Conservation (phyloP, 306 rosid genomes). For the Vigna trinervia region DNA sequence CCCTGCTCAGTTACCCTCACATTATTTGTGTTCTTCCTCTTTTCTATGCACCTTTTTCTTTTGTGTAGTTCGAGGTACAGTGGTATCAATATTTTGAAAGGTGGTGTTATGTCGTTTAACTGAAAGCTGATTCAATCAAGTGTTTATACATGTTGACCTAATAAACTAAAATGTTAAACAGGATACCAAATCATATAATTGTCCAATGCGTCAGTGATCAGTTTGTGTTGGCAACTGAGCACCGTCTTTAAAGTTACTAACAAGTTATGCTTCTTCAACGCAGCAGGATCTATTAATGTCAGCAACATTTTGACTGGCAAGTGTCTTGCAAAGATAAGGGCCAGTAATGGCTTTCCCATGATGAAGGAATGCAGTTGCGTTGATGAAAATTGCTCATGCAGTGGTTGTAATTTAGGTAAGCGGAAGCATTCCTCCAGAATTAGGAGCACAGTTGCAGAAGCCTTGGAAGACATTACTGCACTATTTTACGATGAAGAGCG, state of each 20-base stretch:
- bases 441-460: conserved; percentile 82
- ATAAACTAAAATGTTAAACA: not conserved
- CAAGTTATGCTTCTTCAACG: conserved; percentile 41
- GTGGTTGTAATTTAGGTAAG: conserved; percentile 56
- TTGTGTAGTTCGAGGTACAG: not conserved
- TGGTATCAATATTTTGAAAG: conserved; percentile 14
- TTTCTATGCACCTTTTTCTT: conserved; percentile 3
- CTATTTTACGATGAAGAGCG: conserved; percentile 96
- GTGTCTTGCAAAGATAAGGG: conserved; percentile 88
- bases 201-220: conserved; percentile 1
- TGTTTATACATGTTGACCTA: conserved; percentile 15
- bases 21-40: not conserved
- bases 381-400: conserved; percentile 47
- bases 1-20: not conserved
- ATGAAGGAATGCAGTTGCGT: conserved; percentile 57
- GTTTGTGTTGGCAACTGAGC: conserved; percentile 14
- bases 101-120: conserved; percentile 27
- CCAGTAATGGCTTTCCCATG: conserved; percentile 59
- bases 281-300: conserved; percentile 94
- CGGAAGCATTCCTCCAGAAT: conserved; percentile 55
- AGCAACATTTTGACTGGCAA: conserved; percentile 94
- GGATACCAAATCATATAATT: conserved; percentile 15
- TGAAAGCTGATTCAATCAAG: conserved; percentile 11
- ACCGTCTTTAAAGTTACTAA: conserved; percentile 17
- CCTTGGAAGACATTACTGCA: conserved; percentile 96